Evolutionary conservation across 2,329 filamentous ascomycete genomes (phyloP).

Genomic region (Neurospora sp.): DNA sequence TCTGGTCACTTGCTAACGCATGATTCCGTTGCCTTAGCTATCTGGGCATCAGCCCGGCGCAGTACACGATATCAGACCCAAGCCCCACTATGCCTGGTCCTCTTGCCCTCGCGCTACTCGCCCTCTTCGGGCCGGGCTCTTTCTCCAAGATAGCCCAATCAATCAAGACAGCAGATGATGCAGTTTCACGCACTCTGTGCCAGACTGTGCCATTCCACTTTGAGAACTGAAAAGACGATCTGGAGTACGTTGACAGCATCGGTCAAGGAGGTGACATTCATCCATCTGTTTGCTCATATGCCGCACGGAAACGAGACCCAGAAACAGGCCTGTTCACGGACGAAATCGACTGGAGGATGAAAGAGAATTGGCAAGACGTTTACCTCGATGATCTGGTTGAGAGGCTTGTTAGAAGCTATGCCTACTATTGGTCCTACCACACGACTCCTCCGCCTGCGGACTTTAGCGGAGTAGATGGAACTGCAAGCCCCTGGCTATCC

Average conservation of each 20-base stretch:
- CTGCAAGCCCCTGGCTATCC: not conserved
- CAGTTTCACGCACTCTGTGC: not conserved
- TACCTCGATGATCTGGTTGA: not conserved
- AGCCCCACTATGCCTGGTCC: not conserved
- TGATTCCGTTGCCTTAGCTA: not conserved
- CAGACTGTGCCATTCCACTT: not conserved
- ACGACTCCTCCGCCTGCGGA: not conserved
- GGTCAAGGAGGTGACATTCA: not conserved
- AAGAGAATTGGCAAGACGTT: not conserved
- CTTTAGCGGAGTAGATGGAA: not conserved
- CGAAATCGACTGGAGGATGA: not conserved
- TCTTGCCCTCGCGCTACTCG: not conserved
- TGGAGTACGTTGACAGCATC: not conserved
- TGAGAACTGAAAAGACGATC: not conserved
- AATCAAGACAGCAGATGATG: not conserved
- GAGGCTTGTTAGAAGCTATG: not conserved
- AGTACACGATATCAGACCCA: not conserved
- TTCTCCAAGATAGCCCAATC: not conserved
- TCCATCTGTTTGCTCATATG: not conserved
- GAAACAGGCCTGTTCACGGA: not conserved
- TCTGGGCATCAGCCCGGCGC: too few relatives aligned
- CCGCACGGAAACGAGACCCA: not conserved
- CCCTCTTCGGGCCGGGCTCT: constrained; percentile 1
- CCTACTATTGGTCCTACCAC: not conserved
- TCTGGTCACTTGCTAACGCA: not conserved